Base-by-base conservation (phyloP, 2,329 filamentous ascomycete genomes). In the Colletotrichum sp. region DNA sequence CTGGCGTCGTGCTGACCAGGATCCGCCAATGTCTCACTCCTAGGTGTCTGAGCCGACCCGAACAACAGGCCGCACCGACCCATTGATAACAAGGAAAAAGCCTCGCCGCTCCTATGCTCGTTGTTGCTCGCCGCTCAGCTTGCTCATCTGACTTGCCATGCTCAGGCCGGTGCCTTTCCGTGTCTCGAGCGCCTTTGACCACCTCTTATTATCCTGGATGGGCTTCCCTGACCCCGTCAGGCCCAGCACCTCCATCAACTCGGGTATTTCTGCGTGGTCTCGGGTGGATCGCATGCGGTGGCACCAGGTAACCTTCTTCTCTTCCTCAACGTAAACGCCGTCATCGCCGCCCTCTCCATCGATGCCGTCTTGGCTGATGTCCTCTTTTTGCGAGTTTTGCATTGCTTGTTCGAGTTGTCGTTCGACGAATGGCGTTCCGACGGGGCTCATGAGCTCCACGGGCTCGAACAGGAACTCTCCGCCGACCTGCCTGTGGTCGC, bases 251-350 rank as follows among this genome's bases (percentile, higher is more conserved):
- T 90, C 87, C 84, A 91, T 90, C 71, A 96, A 80, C 82, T 93
- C 92, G 0, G 89, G 88, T 2, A 96, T 87, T 86, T 96, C 94
- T 2, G 91, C 90, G 81, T 97, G 95, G 78, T 96, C 95, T 65
- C 95, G 87, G 15, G 94, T 96, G 73, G 91, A 94, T 81, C 88
- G 88, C 95, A 97, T 97, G 32, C 94, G 89, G 84, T 96, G 94
- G 79, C 93, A 96, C 95, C 95, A 97, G 2, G 91, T 92, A 32
- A 95, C 89, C 70, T 86, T 86, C 84, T 94, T 94, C 80, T 90
- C 87, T 80, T 91, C 87, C 4, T 82, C 80, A 26, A 71, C 72
- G 48, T 73, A 77, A 10, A 78, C 78, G 67, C 81, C 81, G 28
- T 80, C 82, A 8, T 79, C 80, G 4, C 66, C 77, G 5, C 66